Base-by-base conservation (phyloP, 2,329 filamentous ascomycete genomes). In the Pyrenophora graminea region DNA sequence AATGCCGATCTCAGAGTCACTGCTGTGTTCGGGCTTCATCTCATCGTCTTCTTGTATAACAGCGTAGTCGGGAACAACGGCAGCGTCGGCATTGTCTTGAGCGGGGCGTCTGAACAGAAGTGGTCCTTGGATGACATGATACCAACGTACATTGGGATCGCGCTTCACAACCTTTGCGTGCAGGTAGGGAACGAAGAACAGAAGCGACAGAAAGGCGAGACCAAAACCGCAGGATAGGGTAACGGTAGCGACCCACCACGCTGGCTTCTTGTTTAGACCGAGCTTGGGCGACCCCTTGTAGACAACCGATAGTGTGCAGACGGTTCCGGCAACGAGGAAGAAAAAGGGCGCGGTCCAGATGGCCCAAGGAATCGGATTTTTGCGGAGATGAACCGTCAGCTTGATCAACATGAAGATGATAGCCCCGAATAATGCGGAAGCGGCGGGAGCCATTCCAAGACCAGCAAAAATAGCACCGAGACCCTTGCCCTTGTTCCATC, bases 281-380 rank as follows among this genome's bases (percentile, higher is more conserved):
- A 89, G 80, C 52, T 79, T 85, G 19, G 88, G 87, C 8, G 88
- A 90, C 27, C 88, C 88, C 80, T 91, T 91, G 82, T 90, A 91
- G 61, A 91, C 88, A 63, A 92, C 85, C 37, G 86, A 90, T 4
- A 92, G 79, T 0, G 88, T 88, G 76, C 87, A 90, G 64, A 91
- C 76, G 51, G 86, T 89, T 48, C 80, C 86, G 48, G 88, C 87
- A 52, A 91, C 82, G 48, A 91, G 83, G 80, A 91, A 91, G 77
- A 86, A 91, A 75, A 88, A 84, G 8, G 88, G 89, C 1, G 87
- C 85, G 44, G 82, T 86, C 75, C 80, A 90, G 47, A 91, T 82
- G 21, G 88, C 87, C 87, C 86, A 90, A 6, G 79, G 81, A 2
- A 89, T 79, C 5, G 88, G 87, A 72, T 89, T 85, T 73, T 81